Percentiles rank a stretch among this genome's conserved stretches.
Evolutionary conservation across 129 eudicot species (phyloP).

Genomic region (Escallonia rubra): DNA sequence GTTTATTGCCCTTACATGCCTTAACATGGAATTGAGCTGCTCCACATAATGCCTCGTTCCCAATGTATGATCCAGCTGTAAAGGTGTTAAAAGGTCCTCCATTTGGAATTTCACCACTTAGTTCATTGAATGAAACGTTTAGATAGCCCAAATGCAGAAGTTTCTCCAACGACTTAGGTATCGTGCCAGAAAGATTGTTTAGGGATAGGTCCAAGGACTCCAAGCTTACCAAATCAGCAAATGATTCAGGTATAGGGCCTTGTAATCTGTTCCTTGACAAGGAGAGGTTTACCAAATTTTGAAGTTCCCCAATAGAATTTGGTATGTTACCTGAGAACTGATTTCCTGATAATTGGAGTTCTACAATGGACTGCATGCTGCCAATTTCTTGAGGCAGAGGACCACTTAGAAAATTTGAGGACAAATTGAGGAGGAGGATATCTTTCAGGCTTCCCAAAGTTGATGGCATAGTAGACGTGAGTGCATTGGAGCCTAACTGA

Average conservation of each 20-base stretch:
- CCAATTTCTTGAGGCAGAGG: conserved; percentile 24
- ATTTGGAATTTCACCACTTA: conserved; percentile 16
- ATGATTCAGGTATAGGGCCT: conserved; percentile 18
- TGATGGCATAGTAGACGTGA: conserved; percentile 25
- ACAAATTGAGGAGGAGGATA: conserved; percentile 14
- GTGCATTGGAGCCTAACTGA: conserved; percentile 23
- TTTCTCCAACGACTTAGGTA: conserved; percentile 17
- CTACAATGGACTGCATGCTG: conserved; percentile 15
- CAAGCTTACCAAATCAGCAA: conserved; percentile 7
- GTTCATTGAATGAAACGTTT: conserved; percentile 15
- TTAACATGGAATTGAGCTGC: conserved; percentile 6
- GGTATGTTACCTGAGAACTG: conserved; percentile 33
- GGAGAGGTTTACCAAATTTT: conserved; percentile 1
- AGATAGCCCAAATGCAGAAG: conserved; percentile 12
- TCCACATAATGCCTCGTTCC: conserved; percentile 14
- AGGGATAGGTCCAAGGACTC: conserved; percentile 13
- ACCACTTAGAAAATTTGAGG: conserved; percentile 28
- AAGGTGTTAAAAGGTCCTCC: conserved; percentile 11
- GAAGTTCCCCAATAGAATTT: conserved; percentile 6
- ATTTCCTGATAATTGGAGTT: conserved; percentile 38
- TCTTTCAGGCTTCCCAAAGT: conserved; percentile 22
- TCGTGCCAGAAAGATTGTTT: conserved; percentile 13
- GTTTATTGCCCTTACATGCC: not conserved
- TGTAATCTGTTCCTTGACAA: conserved; percentile 12
- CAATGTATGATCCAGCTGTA: conserved; percentile 2